phyloP scores from a whole-genome alignment of 306 rosid species.

The Calophaca sinica region DNA sequence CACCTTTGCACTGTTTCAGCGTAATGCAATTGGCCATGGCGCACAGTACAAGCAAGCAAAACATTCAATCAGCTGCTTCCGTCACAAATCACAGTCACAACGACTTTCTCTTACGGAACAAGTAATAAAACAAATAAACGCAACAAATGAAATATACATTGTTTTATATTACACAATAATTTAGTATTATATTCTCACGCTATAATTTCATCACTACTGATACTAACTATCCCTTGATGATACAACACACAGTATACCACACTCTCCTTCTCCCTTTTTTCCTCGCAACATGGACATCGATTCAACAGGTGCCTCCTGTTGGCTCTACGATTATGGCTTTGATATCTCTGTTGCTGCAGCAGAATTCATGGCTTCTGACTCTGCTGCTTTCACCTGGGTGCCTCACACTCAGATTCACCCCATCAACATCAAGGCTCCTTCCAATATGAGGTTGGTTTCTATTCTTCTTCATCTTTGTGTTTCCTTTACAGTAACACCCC shows the following conservation, averaged over 20 bases:
- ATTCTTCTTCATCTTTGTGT: conserved; percentile 17
- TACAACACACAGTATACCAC: conserved; percentile 6
- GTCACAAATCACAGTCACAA: conserved; percentile 43
- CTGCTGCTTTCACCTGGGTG: conserved; percentile 58
- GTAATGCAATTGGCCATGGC: conserved; percentile 42
- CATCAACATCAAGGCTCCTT: conserved; percentile 45
- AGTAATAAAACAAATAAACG: too few species aligned
- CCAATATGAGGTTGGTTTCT: conserved; percentile 54
- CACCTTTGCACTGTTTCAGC: conserved; percentile 43
- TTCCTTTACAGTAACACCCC: background rate
- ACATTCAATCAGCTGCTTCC: conserved; percentile 39
- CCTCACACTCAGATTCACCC: conserved; percentile 49
- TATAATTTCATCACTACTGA: background rate
- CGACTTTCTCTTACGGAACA: too few species aligned
- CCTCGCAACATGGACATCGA: conserved; percentile 54
- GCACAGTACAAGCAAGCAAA: conserved; percentile 38
- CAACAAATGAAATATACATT: background rate
- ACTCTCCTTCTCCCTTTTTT: background rate
- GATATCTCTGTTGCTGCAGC: conserved; percentile 51
- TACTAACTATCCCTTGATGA: background rate
- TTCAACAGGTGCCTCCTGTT: conserved; percentile 51
- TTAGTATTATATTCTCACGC: conserved; percentile 56
- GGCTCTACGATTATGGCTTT: conserved; percentile 67
- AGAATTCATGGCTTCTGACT: conserved; percentile 38
- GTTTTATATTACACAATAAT: too few species aligned